Base-by-base conservation (phyloP, 2,329 filamentous ascomycete species). In the Pseudogymnoascus sp. region DNA sequence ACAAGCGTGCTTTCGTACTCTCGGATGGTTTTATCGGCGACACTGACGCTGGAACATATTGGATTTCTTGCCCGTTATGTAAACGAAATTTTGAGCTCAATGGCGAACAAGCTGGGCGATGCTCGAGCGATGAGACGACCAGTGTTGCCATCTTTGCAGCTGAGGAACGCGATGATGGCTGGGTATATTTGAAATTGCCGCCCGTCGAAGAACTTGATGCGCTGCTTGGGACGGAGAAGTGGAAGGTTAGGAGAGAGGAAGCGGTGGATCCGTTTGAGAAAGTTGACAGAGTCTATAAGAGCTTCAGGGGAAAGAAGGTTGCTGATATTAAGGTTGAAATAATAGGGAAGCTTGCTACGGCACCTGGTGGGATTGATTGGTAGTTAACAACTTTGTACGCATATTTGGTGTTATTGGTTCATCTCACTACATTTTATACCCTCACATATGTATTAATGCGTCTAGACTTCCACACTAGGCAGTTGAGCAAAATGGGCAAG, bases 1-100 rank as follows among this genome's bases (percentile, higher is more conserved):
- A 96, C 78, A 95, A 93, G 77, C 88, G 91, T 10, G 88, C 91
- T 0, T 96, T 96, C 71, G 88, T 93, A n/a, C 84, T 96, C 25
- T 89, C 89, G 0, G 93, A 96, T 73, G 91, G 91, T 1, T 78
- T 96, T 7, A 83, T 96, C 56, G 92, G 93, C 42, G 70, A 76
- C 65, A 74, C 77, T 56, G 69, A 74, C 64, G 70, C 78, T 64
- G 78, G 84, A 66, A 87, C 86, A 65, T 86, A 92, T n/a, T 96
- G 89, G 87, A 84, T 96, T 16, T 91, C 88, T 0, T 96, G 91
- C 72, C 92, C 92, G 0, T 86, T 89, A 75, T 92, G 96, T 79
- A 96, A 96, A 79, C 86, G 91, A 68, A 96, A 96, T 77, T 96
- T 89, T 74, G 86, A 91, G 72, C 84, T 96, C 46, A 81, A 81